phyloP scores from a whole-genome alignment of 148 eudicot genomes.

The Pouteria glomerata region DNA sequence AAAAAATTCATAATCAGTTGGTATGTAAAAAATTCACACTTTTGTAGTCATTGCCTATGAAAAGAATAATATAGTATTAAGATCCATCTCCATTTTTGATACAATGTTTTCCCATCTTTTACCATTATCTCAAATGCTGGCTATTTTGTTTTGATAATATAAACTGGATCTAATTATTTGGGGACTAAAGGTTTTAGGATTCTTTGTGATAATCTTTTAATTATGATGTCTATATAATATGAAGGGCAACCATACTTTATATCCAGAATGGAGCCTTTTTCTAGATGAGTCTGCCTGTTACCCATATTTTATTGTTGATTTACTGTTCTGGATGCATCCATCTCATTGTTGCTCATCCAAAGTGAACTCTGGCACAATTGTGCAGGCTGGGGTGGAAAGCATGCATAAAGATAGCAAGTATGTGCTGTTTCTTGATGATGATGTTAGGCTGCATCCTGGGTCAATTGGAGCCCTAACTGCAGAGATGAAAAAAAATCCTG shows the following conservation, averaged over 20 bases:
- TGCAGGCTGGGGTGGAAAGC: slow-evolving; percentile 86
- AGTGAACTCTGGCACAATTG: neutral
- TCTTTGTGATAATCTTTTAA: neutral
- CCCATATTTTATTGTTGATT: neutral
- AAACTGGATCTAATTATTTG: neutral
- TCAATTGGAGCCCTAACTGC: slow-evolving; percentile 94
- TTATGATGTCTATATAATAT: neutral
- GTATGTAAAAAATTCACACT: slow-evolving; percentile 29
- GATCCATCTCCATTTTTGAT: neutral
- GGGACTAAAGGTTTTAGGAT: neutral
- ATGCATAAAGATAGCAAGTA: slow-evolving; percentile 97
- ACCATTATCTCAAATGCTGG: neutral
- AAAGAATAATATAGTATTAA: neutral
- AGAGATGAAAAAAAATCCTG: slow-evolving; percentile 91
- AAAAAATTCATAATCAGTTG: slow-evolving; percentile 93
- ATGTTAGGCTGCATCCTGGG: slow-evolving; percentile 96
- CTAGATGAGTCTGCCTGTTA: neutral
- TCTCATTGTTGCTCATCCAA: slow-evolving; percentile 1
- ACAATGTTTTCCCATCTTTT: neutral
- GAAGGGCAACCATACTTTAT: neutral
- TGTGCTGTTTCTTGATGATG: slow-evolving; percentile 92
- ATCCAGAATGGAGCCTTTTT: neutral
- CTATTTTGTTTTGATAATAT: neutral
- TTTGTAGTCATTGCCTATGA: neutral
- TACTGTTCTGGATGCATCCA: neutral